Percentiles rank a stretch among this genome's conserved stretches.
These are phyloP conservation scores for Suzukiozyma palmioleophila DNA, from an alignment of 1,139 yeast genomes.

Conservation along the genomic window DNA sequence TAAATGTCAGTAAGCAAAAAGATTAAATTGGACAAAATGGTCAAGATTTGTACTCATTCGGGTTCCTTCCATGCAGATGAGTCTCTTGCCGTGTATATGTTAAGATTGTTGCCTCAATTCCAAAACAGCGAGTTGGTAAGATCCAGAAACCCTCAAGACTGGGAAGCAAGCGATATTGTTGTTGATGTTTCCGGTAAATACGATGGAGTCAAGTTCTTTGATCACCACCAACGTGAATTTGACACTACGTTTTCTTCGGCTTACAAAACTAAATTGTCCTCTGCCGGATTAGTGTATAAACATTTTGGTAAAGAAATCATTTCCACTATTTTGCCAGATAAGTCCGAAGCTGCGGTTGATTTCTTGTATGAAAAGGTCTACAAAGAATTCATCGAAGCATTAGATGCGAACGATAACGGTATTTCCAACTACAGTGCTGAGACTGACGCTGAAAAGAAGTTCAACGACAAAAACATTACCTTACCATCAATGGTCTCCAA, in stretches of 20 bases:
- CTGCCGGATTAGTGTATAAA: constrained; percentile 92
- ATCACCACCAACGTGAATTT: constrained; percentile 85
- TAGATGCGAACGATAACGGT: constrained; percentile 97
- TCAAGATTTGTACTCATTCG: constrained; percentile 81
- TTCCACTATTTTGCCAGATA: constrained; percentile 27
- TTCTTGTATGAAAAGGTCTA: constrained; percentile 71
- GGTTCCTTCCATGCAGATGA: constrained; percentile 98
- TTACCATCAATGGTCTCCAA: constrained; percentile 74
- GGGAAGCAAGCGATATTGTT: constrained; percentile 87
- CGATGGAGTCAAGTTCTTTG: constrained; percentile 83
- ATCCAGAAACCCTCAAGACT: constrained; percentile 74
- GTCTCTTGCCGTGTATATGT: constrained; percentile 89
- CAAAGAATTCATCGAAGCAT: constrained; percentile 80
- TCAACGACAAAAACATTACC: constrained; percentile 46
- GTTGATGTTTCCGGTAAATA: constrained; percentile 95
- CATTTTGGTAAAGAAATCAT: constrained; percentile 88
- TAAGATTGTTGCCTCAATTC: constrained; percentile 68
- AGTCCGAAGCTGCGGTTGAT: constrained; percentile 44
- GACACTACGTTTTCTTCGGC: constrained; percentile 31
- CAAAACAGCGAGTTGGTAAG: constrained; percentile 66
- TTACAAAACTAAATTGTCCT: constrained; percentile 69
- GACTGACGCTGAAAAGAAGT: constrained; percentile 29
- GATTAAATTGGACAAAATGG: constrained; percentile 16
- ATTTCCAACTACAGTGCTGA: constrained; percentile 63
- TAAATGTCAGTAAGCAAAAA: constrained; percentile 11